Evolutionary conservation across 164 flowering plant species (phyloP).

Genomic region (Magnolia kwangsiensis): DNA sequence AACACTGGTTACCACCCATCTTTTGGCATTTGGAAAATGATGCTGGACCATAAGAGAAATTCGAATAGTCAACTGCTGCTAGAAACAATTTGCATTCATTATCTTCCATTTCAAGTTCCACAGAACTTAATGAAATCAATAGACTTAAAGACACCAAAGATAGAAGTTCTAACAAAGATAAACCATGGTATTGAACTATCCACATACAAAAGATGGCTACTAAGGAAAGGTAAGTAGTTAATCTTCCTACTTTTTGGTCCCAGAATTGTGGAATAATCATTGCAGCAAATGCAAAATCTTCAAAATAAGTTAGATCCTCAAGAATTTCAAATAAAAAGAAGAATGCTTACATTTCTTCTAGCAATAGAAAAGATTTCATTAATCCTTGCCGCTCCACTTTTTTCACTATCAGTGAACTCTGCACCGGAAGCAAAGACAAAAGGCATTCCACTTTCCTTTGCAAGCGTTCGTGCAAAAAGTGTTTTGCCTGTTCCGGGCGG

Average conservation of each 20-base stretch:
- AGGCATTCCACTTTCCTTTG: constrained; percentile 95
- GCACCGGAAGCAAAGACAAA: constrained; percentile 99
- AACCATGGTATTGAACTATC: background rate
- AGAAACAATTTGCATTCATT: too few relatives aligned
- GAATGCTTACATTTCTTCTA: constrained; percentile 73
- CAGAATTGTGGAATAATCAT: background rate
- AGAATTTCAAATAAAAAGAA: background rate
- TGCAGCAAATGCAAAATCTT: background rate
- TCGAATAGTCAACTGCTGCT: too few relatives aligned
- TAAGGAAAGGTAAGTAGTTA: background rate
- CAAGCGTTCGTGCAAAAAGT: constrained; percentile 92
- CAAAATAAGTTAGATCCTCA: background rate
- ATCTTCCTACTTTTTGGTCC: too few relatives aligned
- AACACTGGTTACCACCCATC: too few relatives aligned
- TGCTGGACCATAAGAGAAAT: too few relatives aligned
- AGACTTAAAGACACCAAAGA: background rate
- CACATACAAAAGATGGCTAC: background rate
- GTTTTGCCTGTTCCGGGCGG: constrained; percentile 99
- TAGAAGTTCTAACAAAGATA: background rate
- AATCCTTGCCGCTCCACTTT: constrained; percentile 87
- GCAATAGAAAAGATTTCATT: constrained; percentile 88
- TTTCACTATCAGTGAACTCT: constrained; percentile 92
- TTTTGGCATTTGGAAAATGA: too few relatives aligned
- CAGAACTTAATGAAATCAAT: background rate
- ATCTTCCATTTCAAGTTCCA: background rate